Evolutionary conservation across 2,329 filamentous ascomycete genomes (phyloP), one percentile per base, ranked within the genome.

Genomic region (Beauveria rudraprayagi): DNA sequence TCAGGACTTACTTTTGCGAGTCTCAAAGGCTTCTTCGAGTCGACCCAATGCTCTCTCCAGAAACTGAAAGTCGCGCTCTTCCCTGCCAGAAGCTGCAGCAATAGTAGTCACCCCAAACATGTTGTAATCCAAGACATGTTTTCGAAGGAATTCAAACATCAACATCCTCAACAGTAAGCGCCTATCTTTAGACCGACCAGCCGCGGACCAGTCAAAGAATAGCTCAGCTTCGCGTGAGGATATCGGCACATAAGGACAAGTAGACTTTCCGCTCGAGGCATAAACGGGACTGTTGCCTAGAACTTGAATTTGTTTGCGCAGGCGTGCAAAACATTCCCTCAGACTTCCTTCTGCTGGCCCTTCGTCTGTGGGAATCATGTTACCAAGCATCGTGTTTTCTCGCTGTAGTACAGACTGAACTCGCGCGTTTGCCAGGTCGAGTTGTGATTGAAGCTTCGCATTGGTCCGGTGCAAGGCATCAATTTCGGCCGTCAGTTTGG

Each of bases 11-110:
- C 52, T 22, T 22, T 16, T 44, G 7, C 19, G 22, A 8, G 5
- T 10, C 1, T 55, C 1, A 1, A 55, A 37, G 9, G 19, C 22
- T 17, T 8, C 30, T 22, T 55, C 52, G 10, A 55, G 14, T 6
- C 7, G 34, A 7, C 11, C 19, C 40, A 55, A 22, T 7, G 52
- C 16, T 19, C 5, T 41, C 11, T 54, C 51, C 10, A 54, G 10
- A 16, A 1, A 4, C n/a, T 1, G 9, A 0, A 54, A 41, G 2
- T 14, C 8, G 11, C n/a, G n/a, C 10, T 11, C 2, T 19, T 19
- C 34, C 11, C 17, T 10, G 17, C 19, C 14, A n/a, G 19, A 17
- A 28, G n/a, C 24, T 16, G 52, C 9, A n/a, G 14, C n/a, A 22
- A 30, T 37, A 9, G 5, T 28, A 5, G 37, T 3, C 16, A 55